Evolutionary conservation across 2,329 filamentous ascomycete species (phyloP).

Genomic region (Penicillium sp.): DNA sequence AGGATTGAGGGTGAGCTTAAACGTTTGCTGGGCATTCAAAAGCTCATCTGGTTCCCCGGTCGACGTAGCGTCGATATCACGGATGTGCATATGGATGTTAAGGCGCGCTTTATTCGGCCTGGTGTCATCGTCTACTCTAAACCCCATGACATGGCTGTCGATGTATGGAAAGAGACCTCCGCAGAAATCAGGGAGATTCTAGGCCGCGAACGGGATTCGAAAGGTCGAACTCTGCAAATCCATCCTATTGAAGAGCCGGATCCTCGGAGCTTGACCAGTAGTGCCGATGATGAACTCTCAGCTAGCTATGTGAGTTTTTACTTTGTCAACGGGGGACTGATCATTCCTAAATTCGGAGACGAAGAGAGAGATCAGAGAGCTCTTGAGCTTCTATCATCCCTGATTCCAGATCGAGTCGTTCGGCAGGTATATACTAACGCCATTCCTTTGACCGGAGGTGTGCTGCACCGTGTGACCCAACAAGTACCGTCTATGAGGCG

Average conservation of each 20-base stretch:
- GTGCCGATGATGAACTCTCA: constrained; percentile 17
- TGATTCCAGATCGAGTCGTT: constrained; percentile 25
- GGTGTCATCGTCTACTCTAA: constrained; percentile 25
- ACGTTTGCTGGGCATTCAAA: constrained; percentile 24
- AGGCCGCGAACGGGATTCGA: constrained; percentile 18
- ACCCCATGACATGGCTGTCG: constrained; percentile 11
- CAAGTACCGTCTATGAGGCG: constrained; percentile 16
- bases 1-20: constrained; percentile 26
- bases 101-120: constrained; percentile 27
- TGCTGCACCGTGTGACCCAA: constrained; percentile 33
- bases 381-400: constrained; percentile 18
- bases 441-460: constrained; percentile 29
- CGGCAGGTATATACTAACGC: constrained; percentile 26
- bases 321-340: constrained; percentile 29
- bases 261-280: constrained; percentile 6
- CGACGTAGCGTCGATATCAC: constrained; percentile 28
- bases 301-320: constrained; percentile 32
- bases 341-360: constrained; percentile 31
- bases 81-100: constrained; percentile 30
- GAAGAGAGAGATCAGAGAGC: constrained; percentile 22
- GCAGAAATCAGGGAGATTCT: constrained; percentile 21
- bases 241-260: constrained; percentile 26
- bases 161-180: constrained; percentile 19
- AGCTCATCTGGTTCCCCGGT: constrained; percentile 32
- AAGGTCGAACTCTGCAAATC: constrained; percentile 24